Percentiles rank a stretch among this genome's conserved stretches.
Conservation (phyloP, 139 green algal genomes). For the Diplosphaera chodatii region DNA sequence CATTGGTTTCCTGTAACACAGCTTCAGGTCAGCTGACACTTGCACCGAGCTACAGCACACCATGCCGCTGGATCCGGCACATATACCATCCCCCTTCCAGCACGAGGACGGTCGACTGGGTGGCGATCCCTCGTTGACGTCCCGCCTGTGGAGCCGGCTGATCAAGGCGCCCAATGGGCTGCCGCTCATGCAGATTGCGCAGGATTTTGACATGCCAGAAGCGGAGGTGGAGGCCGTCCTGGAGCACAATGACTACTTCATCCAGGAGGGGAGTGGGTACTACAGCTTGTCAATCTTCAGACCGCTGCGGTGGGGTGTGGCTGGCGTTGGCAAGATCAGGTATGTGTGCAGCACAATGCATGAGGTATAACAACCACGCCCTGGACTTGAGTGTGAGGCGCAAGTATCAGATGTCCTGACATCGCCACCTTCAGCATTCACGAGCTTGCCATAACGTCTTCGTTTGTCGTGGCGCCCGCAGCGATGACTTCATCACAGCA, state of each 20-base stretch:
- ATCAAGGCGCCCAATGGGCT: not conserved
- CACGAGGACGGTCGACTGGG: not conserved
- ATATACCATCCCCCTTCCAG: not conserved
- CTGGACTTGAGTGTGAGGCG: no score
- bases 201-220: not conserved
- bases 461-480: no score
- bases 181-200: not conserved
- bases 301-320: not conserved
- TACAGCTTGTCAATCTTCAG: not conserved
- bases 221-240: not conserved
- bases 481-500: constrained; percentile 15
- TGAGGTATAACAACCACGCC: not conserved
- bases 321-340: not conserved
- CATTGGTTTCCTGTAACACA: no score
- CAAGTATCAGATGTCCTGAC: no score
- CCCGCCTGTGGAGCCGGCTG: not conserved
- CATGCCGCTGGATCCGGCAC: not conserved
- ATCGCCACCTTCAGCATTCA: no score
- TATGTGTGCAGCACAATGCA: not conserved
- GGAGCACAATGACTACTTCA: not conserved
- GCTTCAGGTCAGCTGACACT: not conserved
- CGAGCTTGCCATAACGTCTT: no score
- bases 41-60: not conserved
- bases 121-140: not conserved
- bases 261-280: not conserved